These are phyloP conservation scores for Carallia brachiata DNA, from an alignment of 345 rosid genomes.

Conservation along the genomic window DNA sequence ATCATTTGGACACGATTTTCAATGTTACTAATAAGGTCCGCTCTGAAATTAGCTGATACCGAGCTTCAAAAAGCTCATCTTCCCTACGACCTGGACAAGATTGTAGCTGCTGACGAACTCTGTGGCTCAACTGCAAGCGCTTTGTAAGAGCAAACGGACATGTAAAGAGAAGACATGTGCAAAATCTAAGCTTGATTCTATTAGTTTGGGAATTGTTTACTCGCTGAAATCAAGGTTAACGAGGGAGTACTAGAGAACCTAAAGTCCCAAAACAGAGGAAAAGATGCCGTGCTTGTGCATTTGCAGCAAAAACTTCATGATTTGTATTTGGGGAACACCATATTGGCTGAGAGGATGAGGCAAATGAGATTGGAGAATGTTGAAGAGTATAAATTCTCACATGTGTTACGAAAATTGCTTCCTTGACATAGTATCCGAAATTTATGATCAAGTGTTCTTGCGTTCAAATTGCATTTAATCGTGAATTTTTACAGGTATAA, in stretches of 20 bases:
- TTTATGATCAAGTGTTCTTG: too few species aligned
- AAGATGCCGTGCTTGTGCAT: slow-evolving; percentile 34
- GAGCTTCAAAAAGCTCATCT: slow-evolving; percentile 60
- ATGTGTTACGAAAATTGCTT: too few species aligned
- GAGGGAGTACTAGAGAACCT: slow-evolving; percentile 38
- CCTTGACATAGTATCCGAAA: too few species aligned
- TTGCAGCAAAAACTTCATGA: slow-evolving; percentile 31
- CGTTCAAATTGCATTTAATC: too few species aligned
- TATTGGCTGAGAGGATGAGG: slow-evolving; percentile 33
- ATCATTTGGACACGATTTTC: too few species aligned
- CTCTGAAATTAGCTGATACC: slow-evolving; percentile 45
- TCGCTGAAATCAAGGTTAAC: slow-evolving; percentile 20
- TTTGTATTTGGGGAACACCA: slow-evolving; percentile 30
- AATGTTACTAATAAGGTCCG: too few species aligned
- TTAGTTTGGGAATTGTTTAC: slow-evolving; percentile 25
- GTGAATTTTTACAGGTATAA: too few species aligned
- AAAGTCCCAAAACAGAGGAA: slow-evolving; percentile 33
- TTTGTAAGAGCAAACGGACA: slow-evolving; percentile 38
- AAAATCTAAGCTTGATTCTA: slow-evolving; percentile 26
- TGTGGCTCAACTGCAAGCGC: slow-evolving; percentile 47
- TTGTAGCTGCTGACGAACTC: slow-evolving; percentile 50
- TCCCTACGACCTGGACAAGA: slow-evolving; percentile 55
- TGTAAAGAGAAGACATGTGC: slow-evolving; percentile 26
- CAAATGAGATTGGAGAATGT: slow-evolving; percentile 22
- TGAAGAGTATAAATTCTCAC: too few species aligned